Percentiles rank a stretch among this genome's conserved stretches.
Evolutionary conservation across 2,329 filamentous ascomycete species (phyloP).

Genomic region (Cladosporium sp.): DNA sequence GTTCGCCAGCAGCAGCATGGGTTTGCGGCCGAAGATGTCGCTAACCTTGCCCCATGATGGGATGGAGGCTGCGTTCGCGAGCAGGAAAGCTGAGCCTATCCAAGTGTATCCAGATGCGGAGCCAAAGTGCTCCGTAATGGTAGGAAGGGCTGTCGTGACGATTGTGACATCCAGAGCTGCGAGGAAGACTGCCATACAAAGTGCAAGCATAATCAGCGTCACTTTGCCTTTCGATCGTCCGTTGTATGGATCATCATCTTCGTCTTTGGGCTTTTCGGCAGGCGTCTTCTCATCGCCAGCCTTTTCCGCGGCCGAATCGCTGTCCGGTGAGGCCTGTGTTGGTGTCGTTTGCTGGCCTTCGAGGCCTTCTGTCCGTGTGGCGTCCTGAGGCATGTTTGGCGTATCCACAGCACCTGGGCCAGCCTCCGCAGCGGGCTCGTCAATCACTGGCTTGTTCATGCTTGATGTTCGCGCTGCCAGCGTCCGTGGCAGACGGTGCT

Average conservation of each 20-base stretch:
- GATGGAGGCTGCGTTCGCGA: slow-evolving; percentile 47
- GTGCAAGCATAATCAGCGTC: slow-evolving; percentile 47
- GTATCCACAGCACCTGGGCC: slow-evolving; percentile 18
- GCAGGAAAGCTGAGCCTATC: slow-evolving; percentile 50
- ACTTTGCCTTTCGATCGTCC: slow-evolving; percentile 36
- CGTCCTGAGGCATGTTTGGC: slow-evolving; percentile 17
- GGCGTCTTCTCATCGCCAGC: slow-evolving; percentile 8
- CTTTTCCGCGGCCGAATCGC: not conserved
- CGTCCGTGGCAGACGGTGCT: not conserved
- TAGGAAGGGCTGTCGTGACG: slow-evolving; percentile 58
- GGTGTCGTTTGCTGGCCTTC: slow-evolving; percentile 17
- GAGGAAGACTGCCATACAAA: slow-evolving; percentile 53
- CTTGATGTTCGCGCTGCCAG: slow-evolving; percentile 1
- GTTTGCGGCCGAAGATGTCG: slow-evolving; percentile 65
- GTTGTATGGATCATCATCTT: slow-evolving; percentile 11
- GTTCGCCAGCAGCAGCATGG: slow-evolving; percentile 57
- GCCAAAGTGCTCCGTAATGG: slow-evolving; percentile 52
- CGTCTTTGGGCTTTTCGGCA: slow-evolving; percentile 17
- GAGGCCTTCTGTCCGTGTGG: slow-evolving; percentile 16
- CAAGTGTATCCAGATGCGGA: slow-evolving; percentile 49
- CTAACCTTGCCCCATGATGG: slow-evolving; percentile 61
- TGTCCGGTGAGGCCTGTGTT: slow-evolving; percentile 14
- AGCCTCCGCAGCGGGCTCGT: slow-evolving; percentile 19
- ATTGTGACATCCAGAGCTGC: slow-evolving; percentile 61
- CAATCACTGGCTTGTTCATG: slow-evolving; percentile 5